Evolutionary conservation across 352 stramenopile species (phyloP), one percentile per base, ranked within the genome.

Genomic region (Blastocystis sp.): DNA sequence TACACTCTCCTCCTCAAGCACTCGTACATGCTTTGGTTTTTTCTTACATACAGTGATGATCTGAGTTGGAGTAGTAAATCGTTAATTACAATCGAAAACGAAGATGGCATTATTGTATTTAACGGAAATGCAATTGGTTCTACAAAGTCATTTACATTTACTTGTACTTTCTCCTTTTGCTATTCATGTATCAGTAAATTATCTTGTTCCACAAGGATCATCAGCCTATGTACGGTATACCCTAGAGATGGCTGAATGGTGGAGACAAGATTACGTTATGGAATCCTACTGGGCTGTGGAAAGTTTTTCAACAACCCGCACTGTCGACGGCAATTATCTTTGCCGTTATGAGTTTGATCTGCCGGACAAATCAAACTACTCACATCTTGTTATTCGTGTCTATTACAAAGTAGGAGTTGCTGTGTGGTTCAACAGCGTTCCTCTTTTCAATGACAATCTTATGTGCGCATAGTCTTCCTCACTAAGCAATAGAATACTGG

Each of bases 341-440:
- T 41, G 13, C 53, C 68, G 68, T 37, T 79, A 56, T 37, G 24
- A 30, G n/a, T 79, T 79, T 37, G 68, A 79, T 79, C 41, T 79
- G 6, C 68, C 68, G 8, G 39, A 79, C 59, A 20, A 62, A n/a
- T 30, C 26, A 11, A 79, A 79, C 20, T 59, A 63, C 43, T 79
- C 68, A 26, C 68, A 79, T 56, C 5, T 79, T 7, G 43, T 63
- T n/a, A 11, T 79, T 56, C 68, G 68, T 56, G 5, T 79, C 6
- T 59, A 79, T 18, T 79, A 79, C 53, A 37, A 41, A 20, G 8
- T 62, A 37, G 68, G 68, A 34, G 18, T 79, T n/a, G 53, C 41
- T 20, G 20, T 79, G 43, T 79, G 68, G 68, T 16, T 79, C 20
- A 79, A 79, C 68, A 34, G 37, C 53, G 6, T 59, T n/a, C 68